Percentiles rank a stretch among this genome's conserved stretches.
Evolutionary conservation across 2,329 filamentous ascomycete species (phyloP).

Genomic region (Claviceps arundinis): DNA sequence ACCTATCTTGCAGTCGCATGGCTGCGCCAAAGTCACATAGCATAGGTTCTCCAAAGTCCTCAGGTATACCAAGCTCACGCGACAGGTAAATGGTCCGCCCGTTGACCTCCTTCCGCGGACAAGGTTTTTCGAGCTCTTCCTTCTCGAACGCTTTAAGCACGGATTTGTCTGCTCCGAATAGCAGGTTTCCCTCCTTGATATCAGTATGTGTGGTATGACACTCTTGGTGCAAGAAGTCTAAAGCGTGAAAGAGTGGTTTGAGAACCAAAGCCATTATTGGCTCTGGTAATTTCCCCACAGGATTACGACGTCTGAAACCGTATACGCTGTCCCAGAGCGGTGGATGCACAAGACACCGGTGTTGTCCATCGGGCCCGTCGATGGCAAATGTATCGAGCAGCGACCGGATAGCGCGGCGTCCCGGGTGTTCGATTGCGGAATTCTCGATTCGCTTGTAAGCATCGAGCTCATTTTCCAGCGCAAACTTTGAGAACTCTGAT

Average conservation of each 20-base stretch:
- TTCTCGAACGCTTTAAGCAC: conserved; percentile 26
- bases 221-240: conserved; percentile 33
- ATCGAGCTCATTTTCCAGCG: too few relatives aligned
- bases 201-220: conserved; percentile 33
- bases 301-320: conserved; percentile 17
- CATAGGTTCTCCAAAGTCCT: conserved; percentile 19
- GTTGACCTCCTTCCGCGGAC: conserved; percentile 27
- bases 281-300: conserved; percentile 22
- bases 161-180: conserved; percentile 27
- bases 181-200: conserved; percentile 34
- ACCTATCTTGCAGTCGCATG: conserved; percentile 18
- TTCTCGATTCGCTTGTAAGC: too few relatives aligned
- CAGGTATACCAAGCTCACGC: conserved; percentile 22
- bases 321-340: conserved; percentile 10
- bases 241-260: conserved; percentile 24
- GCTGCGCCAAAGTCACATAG: conserved; percentile 39
- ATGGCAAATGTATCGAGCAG: conserved; percentile 26
- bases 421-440: conserved; percentile 11
- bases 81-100: conserved; percentile 29
- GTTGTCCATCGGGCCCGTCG: conserved; percentile 19
- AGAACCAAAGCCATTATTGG: conserved; percentile 23
- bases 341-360: conserved; percentile 25
- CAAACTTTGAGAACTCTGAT: too few relatives aligned
- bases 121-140: conserved; percentile 23
- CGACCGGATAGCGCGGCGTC: conserved; percentile 16